These are phyloP conservation scores for Pyrenophora teres DNA, from an alignment of 2,329 filamentous ascomycete genomes.

Conservation along the genomic window DNA sequence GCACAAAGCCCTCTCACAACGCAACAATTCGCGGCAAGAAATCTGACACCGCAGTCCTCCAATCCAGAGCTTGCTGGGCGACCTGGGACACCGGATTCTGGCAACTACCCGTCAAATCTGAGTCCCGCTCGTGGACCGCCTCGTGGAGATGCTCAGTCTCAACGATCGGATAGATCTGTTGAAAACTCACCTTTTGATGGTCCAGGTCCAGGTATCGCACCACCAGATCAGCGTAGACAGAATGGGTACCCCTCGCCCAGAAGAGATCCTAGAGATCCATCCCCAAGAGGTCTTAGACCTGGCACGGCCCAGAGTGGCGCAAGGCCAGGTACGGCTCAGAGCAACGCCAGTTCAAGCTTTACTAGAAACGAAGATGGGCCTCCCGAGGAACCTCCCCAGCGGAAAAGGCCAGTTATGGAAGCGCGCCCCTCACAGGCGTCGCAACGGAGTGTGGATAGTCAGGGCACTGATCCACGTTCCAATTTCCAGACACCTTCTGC, in stretches of 20 bases:
- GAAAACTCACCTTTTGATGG: conserved; percentile 35
- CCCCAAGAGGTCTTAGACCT: conserved; percentile 42
- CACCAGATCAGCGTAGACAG: conserved; percentile 35
- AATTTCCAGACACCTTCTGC: conserved; percentile 33
- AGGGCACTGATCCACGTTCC: conserved; percentile 23
- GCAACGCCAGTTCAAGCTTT: conserved; percentile 40
- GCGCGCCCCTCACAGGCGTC: conserved; percentile 41
- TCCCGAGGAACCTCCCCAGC: conserved; percentile 57
- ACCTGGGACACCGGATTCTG: conserved; percentile 42
- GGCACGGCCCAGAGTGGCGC: conserved; percentile 41
- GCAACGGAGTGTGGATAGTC: conserved; percentile 32
- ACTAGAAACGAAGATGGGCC: conserved; percentile 35
- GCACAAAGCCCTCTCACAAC: conserved; percentile 36
- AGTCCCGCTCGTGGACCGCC: conserved; percentile 35
- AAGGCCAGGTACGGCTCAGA: conserved; percentile 44
- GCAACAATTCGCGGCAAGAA: conserved; percentile 37
- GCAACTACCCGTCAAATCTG: conserved; percentile 27
- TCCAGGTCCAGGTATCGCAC: conserved; percentile 21
- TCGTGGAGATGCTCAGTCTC: conserved; percentile 39
- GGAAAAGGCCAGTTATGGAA: conserved; percentile 70
- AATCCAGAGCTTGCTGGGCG: conserved; percentile 42
- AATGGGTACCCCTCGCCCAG: conserved; percentile 34
- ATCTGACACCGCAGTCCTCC: conserved; percentile 49
- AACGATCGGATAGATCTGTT: conserved; percentile 35
- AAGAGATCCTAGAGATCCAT: conserved; percentile 39